Percentiles rank a stretch among this genome's conserved stretches.
Evolutionary conservation across 345 rosid genomes (phyloP).

Genomic region (Arabis alpina): DNA sequence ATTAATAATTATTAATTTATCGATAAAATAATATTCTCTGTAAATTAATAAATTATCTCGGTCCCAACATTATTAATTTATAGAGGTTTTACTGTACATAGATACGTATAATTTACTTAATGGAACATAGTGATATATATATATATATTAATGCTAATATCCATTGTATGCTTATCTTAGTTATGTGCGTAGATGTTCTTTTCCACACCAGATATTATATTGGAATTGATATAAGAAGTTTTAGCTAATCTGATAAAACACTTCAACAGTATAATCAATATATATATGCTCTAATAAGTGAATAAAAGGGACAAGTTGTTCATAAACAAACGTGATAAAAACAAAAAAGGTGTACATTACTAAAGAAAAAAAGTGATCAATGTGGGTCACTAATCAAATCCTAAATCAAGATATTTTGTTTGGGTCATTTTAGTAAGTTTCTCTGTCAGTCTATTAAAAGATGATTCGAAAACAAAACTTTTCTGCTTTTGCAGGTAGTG

Average conservation of each 20-base stretch:
- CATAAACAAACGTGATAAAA: slow-evolving; percentile 36
- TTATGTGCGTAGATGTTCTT: slow-evolving; percentile 16
- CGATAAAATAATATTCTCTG: too few relatives aligned
- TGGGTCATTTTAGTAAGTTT: slow-evolving; percentile 30
- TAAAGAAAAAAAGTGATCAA: slow-evolving; percentile 37
- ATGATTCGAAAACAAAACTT: too few relatives aligned
- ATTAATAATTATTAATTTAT: too few relatives aligned
- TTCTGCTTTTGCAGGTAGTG: slow-evolving; percentile 33
- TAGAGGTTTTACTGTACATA: too few relatives aligned
- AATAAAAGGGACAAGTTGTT: slow-evolving; percentile 31
- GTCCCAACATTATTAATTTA: too few relatives aligned
- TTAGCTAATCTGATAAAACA: slow-evolving; percentile 12
- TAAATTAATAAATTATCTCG: too few relatives aligned
- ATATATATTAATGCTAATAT: background rate
- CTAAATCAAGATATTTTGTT: slow-evolving; percentile 38
- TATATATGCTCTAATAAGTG: slow-evolving; percentile 3
- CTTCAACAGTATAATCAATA: slow-evolving; percentile 29
- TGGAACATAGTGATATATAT: slow-evolving; percentile 18
- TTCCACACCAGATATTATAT: slow-evolving; percentile 17
- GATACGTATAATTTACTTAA: slow-evolving; percentile 8
- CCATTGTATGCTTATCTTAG: slow-evolving; percentile 24
- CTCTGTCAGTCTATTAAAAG: slow-evolving; percentile 18
- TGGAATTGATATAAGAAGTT: slow-evolving; percentile 26
- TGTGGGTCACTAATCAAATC: slow-evolving; percentile 40
- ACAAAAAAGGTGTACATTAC: slow-evolving; percentile 41